These are phyloP conservation scores for Chimonanthus praecox DNA, from an alignment of 164 flowering plant species.

Conservation along the genomic window DNA sequence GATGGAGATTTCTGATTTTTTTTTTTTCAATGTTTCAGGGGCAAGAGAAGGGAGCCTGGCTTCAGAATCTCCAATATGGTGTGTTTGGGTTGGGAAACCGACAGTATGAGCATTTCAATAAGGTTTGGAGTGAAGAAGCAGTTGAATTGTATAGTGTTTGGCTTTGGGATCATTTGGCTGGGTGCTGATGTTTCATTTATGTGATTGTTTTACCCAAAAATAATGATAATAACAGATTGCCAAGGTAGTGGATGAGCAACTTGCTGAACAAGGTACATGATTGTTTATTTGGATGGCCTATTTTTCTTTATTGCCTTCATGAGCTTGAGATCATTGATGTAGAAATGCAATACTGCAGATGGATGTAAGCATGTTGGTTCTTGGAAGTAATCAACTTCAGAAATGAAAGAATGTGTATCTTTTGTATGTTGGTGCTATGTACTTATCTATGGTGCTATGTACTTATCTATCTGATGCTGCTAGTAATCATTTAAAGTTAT, in stretches of 20 bases:
- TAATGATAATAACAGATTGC: slow-evolving; percentile 49
- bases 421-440: no score
- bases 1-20: neutral
- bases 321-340: no score
- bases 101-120: slow-evolving; percentile 96
- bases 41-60: slow-evolving; percentile 59
- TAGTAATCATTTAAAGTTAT: no score
- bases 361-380: no score
- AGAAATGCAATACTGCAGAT: no score
- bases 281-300: no score
- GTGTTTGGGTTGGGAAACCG: slow-evolving; percentile 94
- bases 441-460: no score
- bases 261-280: slow-evolving; percentile 57
- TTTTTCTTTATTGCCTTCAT: no score
- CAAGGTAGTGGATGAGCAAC: slow-evolving; percentile 63
- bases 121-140: slow-evolving; percentile 38
- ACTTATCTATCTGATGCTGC: no score
- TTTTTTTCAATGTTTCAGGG: slow-evolving; percentile 35
- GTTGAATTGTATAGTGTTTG: neutral
- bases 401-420: no score
- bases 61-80: slow-evolving; percentile 58
- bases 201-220: neutral
- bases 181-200: slow-evolving; percentile 14
- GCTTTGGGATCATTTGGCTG: neutral
- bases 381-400: no score